Conservation (phyloP, 352 stramenopile species). For the Phytophthora syringae region DNA sequence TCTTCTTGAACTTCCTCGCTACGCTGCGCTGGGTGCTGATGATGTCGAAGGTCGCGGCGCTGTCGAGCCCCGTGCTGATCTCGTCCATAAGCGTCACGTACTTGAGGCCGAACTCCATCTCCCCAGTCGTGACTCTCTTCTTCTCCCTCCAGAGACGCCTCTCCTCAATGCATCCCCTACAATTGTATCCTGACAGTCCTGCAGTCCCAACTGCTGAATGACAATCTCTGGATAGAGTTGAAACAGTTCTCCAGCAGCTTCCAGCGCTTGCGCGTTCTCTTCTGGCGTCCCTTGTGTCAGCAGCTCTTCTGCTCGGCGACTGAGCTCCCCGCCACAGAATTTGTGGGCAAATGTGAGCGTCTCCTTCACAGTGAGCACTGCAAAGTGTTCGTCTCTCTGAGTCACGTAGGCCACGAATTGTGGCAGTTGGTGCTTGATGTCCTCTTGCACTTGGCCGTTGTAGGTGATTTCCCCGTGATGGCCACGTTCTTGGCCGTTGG, state of each 20-base stretch:
- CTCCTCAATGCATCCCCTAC: slow-evolving; percentile 50
- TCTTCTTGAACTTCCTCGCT: slow-evolving; percentile 50
- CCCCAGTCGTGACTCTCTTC: slow-evolving; percentile 75
- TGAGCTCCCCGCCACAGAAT: slow-evolving; percentile 42
- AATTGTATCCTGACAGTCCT: slow-evolving; percentile 54
- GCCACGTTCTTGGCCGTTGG: slow-evolving; percentile 32
- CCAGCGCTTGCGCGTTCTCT: slow-evolving; percentile 33
- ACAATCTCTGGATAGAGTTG: slow-evolving; percentile 48
- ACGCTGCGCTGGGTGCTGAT: slow-evolving; percentile 54
- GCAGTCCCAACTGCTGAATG: slow-evolving; percentile 46
- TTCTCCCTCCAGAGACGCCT: slow-evolving; percentile 52
- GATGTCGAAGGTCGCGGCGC: slow-evolving; percentile 63
- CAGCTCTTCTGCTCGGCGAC: slow-evolving; percentile 25
- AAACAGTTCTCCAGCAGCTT: slow-evolving; percentile 24
- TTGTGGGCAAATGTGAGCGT: slow-evolving; percentile 50
- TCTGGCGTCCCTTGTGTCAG: slow-evolving; percentile 38
- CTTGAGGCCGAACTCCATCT: slow-evolving; percentile 85
- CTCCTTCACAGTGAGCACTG: slow-evolving; percentile 48
- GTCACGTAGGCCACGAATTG: slow-evolving; percentile 49
- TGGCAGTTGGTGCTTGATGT: slow-evolving; percentile 26
- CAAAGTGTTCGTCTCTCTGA: slow-evolving; percentile 44
- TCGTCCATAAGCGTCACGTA: slow-evolving; percentile 89
- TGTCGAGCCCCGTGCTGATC: slow-evolving; percentile 75
- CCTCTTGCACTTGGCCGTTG: slow-evolving; percentile 33
- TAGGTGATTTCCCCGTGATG: slow-evolving; percentile 42